Evolutionary conservation across 139 green algal genomes (phyloP), one percentile per base, ranked within the genome.

Genomic region (Chlamydomonas applanata): DNA sequence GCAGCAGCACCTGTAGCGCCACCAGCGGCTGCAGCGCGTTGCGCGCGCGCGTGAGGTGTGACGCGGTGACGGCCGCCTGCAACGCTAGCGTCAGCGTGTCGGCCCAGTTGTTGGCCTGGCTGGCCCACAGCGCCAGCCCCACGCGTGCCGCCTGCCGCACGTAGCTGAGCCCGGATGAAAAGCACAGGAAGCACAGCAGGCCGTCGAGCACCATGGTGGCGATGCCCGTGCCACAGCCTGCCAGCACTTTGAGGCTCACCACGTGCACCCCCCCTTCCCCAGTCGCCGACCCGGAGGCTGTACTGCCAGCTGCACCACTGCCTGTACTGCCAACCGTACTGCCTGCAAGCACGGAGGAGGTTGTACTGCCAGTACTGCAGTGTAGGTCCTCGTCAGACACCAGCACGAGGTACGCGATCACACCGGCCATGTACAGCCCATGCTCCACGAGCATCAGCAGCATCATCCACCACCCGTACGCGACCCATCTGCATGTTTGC

Each of bases 331-430:
- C 11, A 11, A 49, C 40, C 40, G 7, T n/a, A n/a, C n/a, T n/a
- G n/a, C n/a, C 40, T 19, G 40, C 40, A 49, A 11, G 40, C 40
- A 49, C 7, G 7, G 11, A 7, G 7, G 11, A 11, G 7, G 7
- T 49, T 7, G 40, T 49, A 11, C 40, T 49, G 40, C 40, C 40
- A 49, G 7, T 11, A 19, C 7, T 49, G 40, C 40, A 49, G 40
- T 11, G 7, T 7, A 49, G 7, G 40, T 49, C 40, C 40, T 49
- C 40, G 11, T 49, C 40, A 7, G 40, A 49, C 40, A 49, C 40
- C 14, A 69, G 62, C 32, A 69, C 33, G 25, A 69, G 62, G 62
- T 69, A 69, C 4, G 62, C 34, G 32, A 69, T 52, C 62, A 69
- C 32, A n/a, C 35, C 16, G 33, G 30, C 62, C 62, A 69, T 69